Evolutionary conservation across 768 basidiomycete species (phyloP), one percentile per base, ranked within the genome.

Genomic region (Pleurotus giganteus): DNA sequence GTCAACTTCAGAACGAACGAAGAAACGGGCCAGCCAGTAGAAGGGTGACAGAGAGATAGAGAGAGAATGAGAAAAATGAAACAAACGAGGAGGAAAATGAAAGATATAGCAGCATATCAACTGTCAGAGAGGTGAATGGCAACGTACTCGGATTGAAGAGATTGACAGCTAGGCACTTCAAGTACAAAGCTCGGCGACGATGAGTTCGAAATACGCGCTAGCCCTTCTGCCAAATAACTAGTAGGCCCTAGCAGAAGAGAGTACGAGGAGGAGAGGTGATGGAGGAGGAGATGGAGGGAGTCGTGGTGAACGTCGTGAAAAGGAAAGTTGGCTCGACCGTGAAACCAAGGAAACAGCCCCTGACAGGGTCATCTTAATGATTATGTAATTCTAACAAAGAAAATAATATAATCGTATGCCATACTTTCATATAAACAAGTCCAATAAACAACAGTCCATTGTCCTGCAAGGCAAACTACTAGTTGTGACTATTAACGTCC

Each of bases 401-500:
- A n/a, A 36, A 36, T 24, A 24, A 32, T 51, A 51, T 51, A 51
- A 36, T 45, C 21, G 29, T 37, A 34, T 32, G 37, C 19, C 12
- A 24, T 51, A 24, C n/a, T n/a, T n/a, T n/a, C n/a, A 49, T 24
- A 24, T 24, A 51, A 51, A 37, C 39, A 41, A 41, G 31, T 32
- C 31, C 31, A 6, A 32, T 32, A 41, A 13, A 41, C 57, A 53
- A 37, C 37, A 52, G 37, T 53, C 36, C 31, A 57, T 29, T 57
- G 56, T 57, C 52, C 56, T 58, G 54, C 56, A 61, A 55, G 54
- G 34, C 24, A 39, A 55, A 50, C 58, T 67, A 61, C 68, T 70
- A 83, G 65, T 86, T 78, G 69, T 95, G 93, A 66, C 91, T 94
- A 27, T 79, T 86, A 58, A 91, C 68, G 31, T 80, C 77, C 96